phyloP scores from a whole-genome alignment of 164 flowering plant genomes.

The Nelumbo lutea region DNA sequence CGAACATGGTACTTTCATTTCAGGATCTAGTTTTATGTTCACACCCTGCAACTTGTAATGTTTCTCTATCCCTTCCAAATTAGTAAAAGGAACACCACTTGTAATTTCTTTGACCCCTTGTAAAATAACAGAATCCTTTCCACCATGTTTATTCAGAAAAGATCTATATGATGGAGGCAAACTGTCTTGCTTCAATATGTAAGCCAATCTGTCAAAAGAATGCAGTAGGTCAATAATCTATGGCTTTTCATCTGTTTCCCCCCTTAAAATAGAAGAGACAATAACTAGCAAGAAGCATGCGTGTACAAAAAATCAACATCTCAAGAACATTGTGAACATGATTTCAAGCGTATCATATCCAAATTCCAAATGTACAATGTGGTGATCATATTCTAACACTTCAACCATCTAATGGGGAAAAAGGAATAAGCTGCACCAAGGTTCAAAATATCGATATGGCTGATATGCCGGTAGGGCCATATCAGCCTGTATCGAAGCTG shows the following conservation, averaged over 20 bases:
- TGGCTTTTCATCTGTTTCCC: background rate
- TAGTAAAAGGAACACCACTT: conserved; percentile 49
- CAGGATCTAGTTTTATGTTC: conserved; percentile 67
- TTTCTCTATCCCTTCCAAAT: conserved; percentile 64
- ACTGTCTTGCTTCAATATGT: conserved; percentile 87
- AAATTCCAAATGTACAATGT: background rate
- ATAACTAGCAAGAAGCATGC: background rate
- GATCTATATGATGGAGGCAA: conserved; percentile 84
- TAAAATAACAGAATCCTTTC: conserved; percentile 59
- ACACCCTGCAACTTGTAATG: conserved; percentile 57
- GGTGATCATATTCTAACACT: no score
- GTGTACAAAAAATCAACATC: background rate
- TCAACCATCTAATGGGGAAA: no score
- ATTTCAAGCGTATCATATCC: background rate
- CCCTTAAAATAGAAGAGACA: no score
- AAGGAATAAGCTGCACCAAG: no score
- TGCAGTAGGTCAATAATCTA: background rate
- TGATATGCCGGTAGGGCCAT: no score
- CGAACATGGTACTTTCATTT: conserved; percentile 89
- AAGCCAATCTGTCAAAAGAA: conserved; percentile 65
- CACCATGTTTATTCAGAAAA: conserved; percentile 92
- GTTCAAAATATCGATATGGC: no score
- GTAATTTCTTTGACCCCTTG: conserved; percentile 77
- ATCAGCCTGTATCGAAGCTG: no score
- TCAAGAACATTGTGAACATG: background rate